Base-by-base conservation (phyloP, 2,329 filamentous ascomycete species). In the Didymella glomerata region DNA sequence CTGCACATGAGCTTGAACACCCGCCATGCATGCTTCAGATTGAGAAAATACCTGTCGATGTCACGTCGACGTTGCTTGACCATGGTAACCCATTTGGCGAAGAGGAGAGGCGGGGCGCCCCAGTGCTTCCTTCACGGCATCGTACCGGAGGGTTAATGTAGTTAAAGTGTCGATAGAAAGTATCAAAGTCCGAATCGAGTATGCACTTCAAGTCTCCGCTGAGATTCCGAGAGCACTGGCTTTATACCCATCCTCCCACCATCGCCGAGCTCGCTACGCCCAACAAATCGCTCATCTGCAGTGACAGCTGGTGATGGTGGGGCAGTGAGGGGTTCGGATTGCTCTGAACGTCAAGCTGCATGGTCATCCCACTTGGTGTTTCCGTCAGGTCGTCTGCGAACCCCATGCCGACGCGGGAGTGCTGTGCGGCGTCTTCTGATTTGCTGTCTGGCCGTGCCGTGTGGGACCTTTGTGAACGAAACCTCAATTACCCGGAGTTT, bases 11-110 rank as follows among this genome's bases (percentile, higher is more conserved):
- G 41, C 46, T 68, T 64, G 69, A 73, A 77, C 72, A 78, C 76
- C 76, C 71, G 77, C 72, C 75, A 77, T 80, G 78, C 78, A 74
- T 75, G 72, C 65, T 71, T 59, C 51, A 61, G 51, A 58, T 51
- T 42, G 51, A 60, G 57, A 48, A 54, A 54, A 60, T 60, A 60
- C 57, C 57, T 60, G 57, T 48, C 48, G 27, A 52, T 52, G 41
- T 40, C 51, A 30, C 38, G 11, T 55, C 47, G 52, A 56, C 44
- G 2, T 41, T 38, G 38, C 48, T 56, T 60, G 57, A 60, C 36
- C 38, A 13, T 48, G 52, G 50, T 47, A 47, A 47, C 34, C 50
- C 47, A 16, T 22, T 11, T 7, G 11, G 25, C 38, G 34, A 50
- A 50, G 40, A 54, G 34, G 25, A 54, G 24, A 32, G 56, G 36